Evolutionary conservation across 2,329 filamentous ascomycete species (phyloP).

Genomic region (Hymenoscyphus repandus): DNA sequence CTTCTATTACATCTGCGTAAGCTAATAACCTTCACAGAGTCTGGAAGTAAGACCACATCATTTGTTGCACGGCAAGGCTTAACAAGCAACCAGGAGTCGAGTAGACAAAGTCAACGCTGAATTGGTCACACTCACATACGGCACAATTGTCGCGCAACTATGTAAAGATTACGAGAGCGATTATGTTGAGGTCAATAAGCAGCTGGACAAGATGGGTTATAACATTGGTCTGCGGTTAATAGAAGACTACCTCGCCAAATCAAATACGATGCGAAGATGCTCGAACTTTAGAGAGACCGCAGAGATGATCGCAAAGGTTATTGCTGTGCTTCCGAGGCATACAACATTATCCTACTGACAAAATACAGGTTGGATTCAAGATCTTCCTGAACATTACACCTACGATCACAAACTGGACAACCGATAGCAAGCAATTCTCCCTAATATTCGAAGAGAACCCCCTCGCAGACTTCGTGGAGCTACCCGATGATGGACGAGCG

Average conservation of each 20-base stretch:
- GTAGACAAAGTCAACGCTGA: constrained; percentile 98
- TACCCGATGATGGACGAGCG: constrained; percentile 90
- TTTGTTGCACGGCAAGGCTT: constrained; percentile 22
- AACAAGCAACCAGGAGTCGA: constrained; percentile 60
- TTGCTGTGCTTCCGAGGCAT: not conserved
- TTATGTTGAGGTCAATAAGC: constrained; percentile 93
- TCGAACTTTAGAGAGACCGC: constrained; percentile 92
- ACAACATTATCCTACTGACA: not conserved
- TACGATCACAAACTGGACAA: constrained; percentile 90
- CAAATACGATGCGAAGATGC: constrained; percentile 82
- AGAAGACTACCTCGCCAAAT: constrained; percentile 96
- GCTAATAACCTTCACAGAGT: constrained; percentile 29
- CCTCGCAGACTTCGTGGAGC: constrained; percentile 91
- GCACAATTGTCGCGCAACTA: constrained; percentile 92
- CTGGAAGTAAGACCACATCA: constrained; percentile 32
- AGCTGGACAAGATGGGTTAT: constrained; percentile 98
- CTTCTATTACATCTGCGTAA: not conserved
- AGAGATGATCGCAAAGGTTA: constrained; percentile 89
- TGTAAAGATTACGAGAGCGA: constrained; percentile 95
- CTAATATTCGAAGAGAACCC: constrained; percentile 96
- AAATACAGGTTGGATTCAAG: constrained; percentile 83
- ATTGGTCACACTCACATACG: constrained; percentile 94
- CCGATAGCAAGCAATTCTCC: constrained; percentile 93
- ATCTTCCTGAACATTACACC: constrained; percentile 98
- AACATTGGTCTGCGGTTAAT: constrained; percentile 95